Evolutionary conservation across 1,284 basidiomycete species (phyloP), one percentile per base, ranked within the genome.

Genomic region (Mrakiaceae sp.): DNA sequence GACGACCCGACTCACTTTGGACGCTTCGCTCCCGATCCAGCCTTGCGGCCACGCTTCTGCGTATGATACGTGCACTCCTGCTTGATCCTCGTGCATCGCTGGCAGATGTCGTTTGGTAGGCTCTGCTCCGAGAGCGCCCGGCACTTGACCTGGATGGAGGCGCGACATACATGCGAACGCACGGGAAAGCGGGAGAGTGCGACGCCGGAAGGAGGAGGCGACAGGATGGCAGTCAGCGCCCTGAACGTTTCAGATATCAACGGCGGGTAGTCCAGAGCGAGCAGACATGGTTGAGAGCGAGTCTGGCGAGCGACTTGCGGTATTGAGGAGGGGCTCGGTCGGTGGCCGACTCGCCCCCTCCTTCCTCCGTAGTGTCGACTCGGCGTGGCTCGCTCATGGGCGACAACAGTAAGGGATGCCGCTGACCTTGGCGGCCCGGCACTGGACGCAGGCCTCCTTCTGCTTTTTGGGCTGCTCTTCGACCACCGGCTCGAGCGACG

Each of bases 31-130:
- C 55, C 43, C 4, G 50, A 53, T 0, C 64, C 64, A 3, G 48
- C 52, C 53, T 66, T 66, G 49, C 64, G 60, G 6, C 64, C 64
- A 4, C 64, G 48, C 56, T 62, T 66, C 44, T 55, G 49, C 47
- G 62, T 60, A 14, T 49, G 49, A 10, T 66, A 66, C 16, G 62
- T 27, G 52, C 64, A 66, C 43, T 61, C 60, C 3, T 58, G 44
- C 50, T 53, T 57, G 42, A 66, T 60, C 7, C 64, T 12, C 11
- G 54, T 56, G 40, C 64, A 66, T n/a, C 64, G 54, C 16, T 53
- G 43, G 40, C 64, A 66, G 2, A 47, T 16, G 12, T 62, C 64
- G 9, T 12, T 11, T 0, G 64, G 64, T 0, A 14, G 49, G 14
- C 48, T n/a, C 3, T 52, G 44, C 3, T 47, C 44, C 5, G 49